These are phyloP conservation scores for Tetrahymena elliotti DNA, from an alignment of 73 alveolate species.

Conservation along the genomic window DNA sequence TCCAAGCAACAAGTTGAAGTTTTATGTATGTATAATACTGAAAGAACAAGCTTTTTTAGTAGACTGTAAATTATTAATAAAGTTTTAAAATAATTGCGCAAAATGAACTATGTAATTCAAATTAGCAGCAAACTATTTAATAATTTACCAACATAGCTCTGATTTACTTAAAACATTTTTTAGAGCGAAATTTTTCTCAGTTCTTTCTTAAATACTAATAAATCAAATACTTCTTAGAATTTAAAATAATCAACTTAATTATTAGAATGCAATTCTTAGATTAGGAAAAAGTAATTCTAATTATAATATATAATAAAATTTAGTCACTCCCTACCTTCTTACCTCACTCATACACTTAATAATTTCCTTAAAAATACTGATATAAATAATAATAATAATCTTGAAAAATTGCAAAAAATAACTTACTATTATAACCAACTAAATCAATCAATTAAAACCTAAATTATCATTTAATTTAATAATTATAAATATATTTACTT, in stretches of 20 bases:
- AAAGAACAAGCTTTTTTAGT: neutral
- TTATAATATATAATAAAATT: too few species aligned
- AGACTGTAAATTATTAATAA: neutral
- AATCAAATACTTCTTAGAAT: neutral
- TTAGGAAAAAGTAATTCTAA: neutral
- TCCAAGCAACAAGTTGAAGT: neutral
- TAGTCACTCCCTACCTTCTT: neutral
- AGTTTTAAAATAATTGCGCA: neutral
- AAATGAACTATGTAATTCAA: neutral
- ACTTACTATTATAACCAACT: neutral
- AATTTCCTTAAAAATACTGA: neutral
- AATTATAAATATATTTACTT: too few species aligned
- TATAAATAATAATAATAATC: neutral
- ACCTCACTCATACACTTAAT: too few species aligned
- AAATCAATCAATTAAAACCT: too few species aligned
- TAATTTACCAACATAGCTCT: neutral
- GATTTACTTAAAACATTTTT: neutral
- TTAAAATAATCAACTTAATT: too few species aligned
- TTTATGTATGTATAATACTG: neutral
- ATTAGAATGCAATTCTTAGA: neutral
- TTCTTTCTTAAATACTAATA: neutral
- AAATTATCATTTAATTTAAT: too few species aligned
- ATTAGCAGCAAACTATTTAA: neutral
- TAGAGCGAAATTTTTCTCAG: neutral
- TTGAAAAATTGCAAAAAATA: too few species aligned